Evolutionary conservation across 2,329 filamentous ascomycete species (phyloP), one percentile per base, ranked within the genome.

Genomic region (Didymella pomorum): DNA sequence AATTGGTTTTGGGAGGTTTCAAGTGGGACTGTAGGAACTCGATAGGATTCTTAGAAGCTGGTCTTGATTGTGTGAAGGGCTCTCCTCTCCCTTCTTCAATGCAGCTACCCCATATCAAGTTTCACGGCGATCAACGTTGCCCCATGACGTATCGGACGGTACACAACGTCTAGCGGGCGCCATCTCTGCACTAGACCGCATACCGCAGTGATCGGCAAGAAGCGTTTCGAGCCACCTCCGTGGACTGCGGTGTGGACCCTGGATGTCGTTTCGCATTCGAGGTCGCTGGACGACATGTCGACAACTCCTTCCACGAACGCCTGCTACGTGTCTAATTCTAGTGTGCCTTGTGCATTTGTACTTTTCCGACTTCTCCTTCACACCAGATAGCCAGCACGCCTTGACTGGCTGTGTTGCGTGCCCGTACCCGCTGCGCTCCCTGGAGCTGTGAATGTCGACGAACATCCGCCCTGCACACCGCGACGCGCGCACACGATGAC

Each of bases 401-500:
- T 56, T 37, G 47, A 50, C 31, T 46, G 45, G 48, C 37, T 39
- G 53, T 31, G 52, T 59, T 60, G 33, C 61, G 49, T 45, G 33
- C 35, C 43, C 23, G 21, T 23, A 35, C 29, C 50, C 41, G 56
- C 54, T 42, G 52, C 50, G 42, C 55, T 45, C 58, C 52, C 49
- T 49, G 60, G 52, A 55, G 31, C 49, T 52, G 64, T 62, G 60
- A 61, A 65, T 66, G 63, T 63, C 58, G 47, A 68, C 58, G 37
- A 56, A 58, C 60, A 60, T 45, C 48, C 55, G 48, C 49, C 54
- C 51, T 60, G 42, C 58, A 63, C 61, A 65, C 65, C 56, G 64
- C 63, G 67, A 61, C 59, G 60, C 65, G 61, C 51, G 55, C 58
- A 61, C 61, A 61, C 62, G 20, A 71, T 72, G 69, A 70, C 47